Percentiles rank a stretch among this genome's conserved stretches.
These are phyloP conservation scores for Phytophthora hibernalis DNA, from an alignment of 352 stramenopile genomes.

Conservation along the genomic window DNA sequence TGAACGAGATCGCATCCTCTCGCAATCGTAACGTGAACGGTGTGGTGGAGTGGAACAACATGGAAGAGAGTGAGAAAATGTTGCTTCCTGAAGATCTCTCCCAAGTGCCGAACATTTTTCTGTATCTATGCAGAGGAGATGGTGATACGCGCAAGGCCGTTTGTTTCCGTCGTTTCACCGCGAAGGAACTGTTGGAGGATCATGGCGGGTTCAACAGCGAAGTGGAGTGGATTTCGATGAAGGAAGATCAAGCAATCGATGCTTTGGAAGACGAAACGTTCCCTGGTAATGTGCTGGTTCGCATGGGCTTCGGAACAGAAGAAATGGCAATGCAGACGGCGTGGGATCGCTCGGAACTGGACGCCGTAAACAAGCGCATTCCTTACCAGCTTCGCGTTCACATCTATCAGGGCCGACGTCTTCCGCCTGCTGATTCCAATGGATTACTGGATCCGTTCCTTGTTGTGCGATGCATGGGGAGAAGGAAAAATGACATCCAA, in stretches of 20 bases:
- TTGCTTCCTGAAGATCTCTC: constrained; percentile 69
- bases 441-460: constrained; percentile 87
- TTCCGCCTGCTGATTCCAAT: constrained; percentile 86
- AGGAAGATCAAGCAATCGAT: constrained; percentile 85
- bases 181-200: constrained; percentile 73
- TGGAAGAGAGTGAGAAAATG: constrained; percentile 82
- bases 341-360: constrained; percentile 63
- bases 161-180: constrained; percentile 83
- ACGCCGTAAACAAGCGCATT: constrained; percentile 78
- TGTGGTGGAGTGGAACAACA: constrained; percentile 85
- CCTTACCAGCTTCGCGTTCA: constrained; percentile 87
- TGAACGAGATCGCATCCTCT: constrained; percentile 67
- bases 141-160: constrained; percentile 67
- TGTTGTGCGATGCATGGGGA: constrained; percentile 81
- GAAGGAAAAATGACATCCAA: constrained; percentile 72
- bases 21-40: constrained; percentile 78
- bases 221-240: constrained; percentile 80
- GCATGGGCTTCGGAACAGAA: constrained; percentile 78
- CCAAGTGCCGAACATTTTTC: constrained; percentile 90
- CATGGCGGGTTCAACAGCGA: constrained; percentile 58
- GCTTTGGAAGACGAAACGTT: constrained; percentile 80
- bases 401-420: constrained; percentile 81
- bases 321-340: constrained; percentile 65
- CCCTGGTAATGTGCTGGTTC: constrained; percentile 83
- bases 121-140: constrained; percentile 85